Percentiles rank a stretch among this genome's conserved stretches.
phyloP scores from a whole-genome alignment of 768 basidiomycete genomes.

The Phaeotremella fagi region DNA sequence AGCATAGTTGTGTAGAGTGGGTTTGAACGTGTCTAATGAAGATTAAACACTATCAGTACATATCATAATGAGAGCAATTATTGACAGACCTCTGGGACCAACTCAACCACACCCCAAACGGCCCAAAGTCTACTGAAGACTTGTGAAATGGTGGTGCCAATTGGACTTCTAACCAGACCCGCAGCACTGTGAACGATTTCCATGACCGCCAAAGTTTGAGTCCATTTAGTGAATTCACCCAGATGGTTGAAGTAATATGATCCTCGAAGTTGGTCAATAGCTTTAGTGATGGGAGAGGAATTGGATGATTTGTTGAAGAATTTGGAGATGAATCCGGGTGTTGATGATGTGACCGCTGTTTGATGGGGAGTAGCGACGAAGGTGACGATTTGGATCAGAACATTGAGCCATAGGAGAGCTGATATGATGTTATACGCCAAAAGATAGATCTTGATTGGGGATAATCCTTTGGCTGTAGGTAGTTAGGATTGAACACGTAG shows the following conservation, averaged over 20 bases:
- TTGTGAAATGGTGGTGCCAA: slow-evolving; percentile 70
- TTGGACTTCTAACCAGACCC: slow-evolving; percentile 72
- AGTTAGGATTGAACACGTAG: too few species aligned
- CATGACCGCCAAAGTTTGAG: slow-evolving; percentile 77
- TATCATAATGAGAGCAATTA: not conserved
- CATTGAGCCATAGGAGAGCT: slow-evolving; percentile 65
- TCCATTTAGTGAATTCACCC: slow-evolving; percentile 60
- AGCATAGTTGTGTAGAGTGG: slow-evolving; percentile 88
- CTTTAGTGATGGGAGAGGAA: slow-evolving; percentile 8
- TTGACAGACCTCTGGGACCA: slow-evolving; percentile 57
- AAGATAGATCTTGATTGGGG: slow-evolving; percentile 57
- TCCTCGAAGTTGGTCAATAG: slow-evolving; percentile 57
- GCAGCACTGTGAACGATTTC: slow-evolving; percentile 77
- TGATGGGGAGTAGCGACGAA: slow-evolving; percentile 44
- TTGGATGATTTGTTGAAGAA: slow-evolving; percentile 34
- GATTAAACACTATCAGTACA: slow-evolving; percentile 2
- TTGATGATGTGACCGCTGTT: not conserved
- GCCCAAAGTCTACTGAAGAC: slow-evolving; percentile 75
- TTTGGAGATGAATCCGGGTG: slow-evolving; percentile 7
- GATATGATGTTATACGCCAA: slow-evolving; percentile 73
- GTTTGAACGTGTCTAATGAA: slow-evolving; percentile 55
- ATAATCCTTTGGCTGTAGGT: too few species aligned
- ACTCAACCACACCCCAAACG: slow-evolving; percentile 75
- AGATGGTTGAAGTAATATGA: slow-evolving; percentile 57
- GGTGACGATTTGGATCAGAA: slow-evolving; percentile 58